Base-by-base conservation (phyloP, 1,139 yeast genomes). In the Petasospora fabianii region DNA sequence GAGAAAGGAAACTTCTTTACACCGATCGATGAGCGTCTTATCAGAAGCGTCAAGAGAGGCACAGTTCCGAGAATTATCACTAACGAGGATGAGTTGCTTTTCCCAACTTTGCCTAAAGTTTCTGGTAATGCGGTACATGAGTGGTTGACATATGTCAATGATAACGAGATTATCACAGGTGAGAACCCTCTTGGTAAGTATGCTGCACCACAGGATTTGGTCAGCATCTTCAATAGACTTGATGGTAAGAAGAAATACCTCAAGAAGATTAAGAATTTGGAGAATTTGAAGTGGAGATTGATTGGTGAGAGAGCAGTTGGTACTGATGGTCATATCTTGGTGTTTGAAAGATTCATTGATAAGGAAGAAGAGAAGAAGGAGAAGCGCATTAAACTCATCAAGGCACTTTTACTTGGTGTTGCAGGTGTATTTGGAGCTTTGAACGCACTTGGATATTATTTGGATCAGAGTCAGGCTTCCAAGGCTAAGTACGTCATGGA, bases 1-100 rank as follows among this genome's bases (percentile, higher is more conserved):
- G 74, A 64, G 24, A 51, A 64, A 17, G 59, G 64, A 4, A 74
- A 74, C 47, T 77, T 77, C 49, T 79, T 78, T 58, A 66, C 77
- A 11, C 77, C 81, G 0, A 55, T 60, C 12, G 54, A 46, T 37
- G 49, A 46, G 34, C 30, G 38, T 11, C 30, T 48, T 19, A 35
- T 43, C 3, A 41, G 35, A 27, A 30, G 28, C 11, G 38, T 42
- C 3, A 40, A 42, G 32, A 43, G 42, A 27, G 39, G 43, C 4
- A 27, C 32, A 3, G 35, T 33, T 16, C 52, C 47, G 33, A 36
- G 33, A 17, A 21, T 33, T 15, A 14, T 14, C 20, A 35, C 39
- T 26, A 16, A 38, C 18, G 31, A 47, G 18, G 51, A 49, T 34
- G 48, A 46, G 6, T 19, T 51, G 8, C 39, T 49, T 3, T 51